These are phyloP conservation scores for Fusarium proliferatum DNA, from an alignment of 2,329 filamentous ascomycete genomes.

Conservation along the genomic window DNA sequence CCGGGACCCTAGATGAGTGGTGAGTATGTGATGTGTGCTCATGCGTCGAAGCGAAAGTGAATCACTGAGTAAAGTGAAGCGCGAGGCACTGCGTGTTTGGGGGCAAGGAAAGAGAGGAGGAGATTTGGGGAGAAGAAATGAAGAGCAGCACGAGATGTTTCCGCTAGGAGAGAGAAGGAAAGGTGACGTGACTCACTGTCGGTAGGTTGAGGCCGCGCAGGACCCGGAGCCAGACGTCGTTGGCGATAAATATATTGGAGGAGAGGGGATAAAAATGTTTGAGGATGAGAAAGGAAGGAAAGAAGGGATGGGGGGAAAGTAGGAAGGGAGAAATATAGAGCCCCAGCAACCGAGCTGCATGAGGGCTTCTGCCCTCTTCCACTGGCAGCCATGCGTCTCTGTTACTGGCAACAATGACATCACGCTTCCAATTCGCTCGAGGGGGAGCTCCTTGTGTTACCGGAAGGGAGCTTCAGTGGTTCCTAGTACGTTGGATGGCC, in stretches of 20 bases:
- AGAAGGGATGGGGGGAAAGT: not conserved
- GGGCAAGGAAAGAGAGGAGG: not conserved
- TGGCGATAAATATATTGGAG: not conserved
- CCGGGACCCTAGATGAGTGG: not conserved
- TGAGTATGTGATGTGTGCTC: not conserved
- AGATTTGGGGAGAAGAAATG: not conserved
- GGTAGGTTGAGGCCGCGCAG: not conserved
- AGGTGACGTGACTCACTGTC: not conserved
- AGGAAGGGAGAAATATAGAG: not conserved
- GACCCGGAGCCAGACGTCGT: not conserved
- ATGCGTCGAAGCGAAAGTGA: not conserved
- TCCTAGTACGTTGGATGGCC: not conserved
- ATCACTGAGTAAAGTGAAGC: not conserved
- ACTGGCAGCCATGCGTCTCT: too few species aligned
- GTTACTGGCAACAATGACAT: not conserved
- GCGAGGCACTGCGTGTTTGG: not conserved
- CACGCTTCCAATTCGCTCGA: too few species aligned
- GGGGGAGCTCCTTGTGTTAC: not conserved
- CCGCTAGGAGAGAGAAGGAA: not conserved
- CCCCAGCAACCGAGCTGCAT: not conserved
- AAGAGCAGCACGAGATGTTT: not conserved
- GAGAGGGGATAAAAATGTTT: not conserved
- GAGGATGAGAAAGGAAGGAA: not conserved
- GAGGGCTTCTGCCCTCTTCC: not conserved
- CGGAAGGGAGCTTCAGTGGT: not conserved